Percentiles rank a stretch among this genome's conserved stretches.
These are phyloP conservation scores for Hamigera avellanea DNA, from an alignment of 495 filamentous ascomycete genomes.

Conservation along the genomic window DNA sequence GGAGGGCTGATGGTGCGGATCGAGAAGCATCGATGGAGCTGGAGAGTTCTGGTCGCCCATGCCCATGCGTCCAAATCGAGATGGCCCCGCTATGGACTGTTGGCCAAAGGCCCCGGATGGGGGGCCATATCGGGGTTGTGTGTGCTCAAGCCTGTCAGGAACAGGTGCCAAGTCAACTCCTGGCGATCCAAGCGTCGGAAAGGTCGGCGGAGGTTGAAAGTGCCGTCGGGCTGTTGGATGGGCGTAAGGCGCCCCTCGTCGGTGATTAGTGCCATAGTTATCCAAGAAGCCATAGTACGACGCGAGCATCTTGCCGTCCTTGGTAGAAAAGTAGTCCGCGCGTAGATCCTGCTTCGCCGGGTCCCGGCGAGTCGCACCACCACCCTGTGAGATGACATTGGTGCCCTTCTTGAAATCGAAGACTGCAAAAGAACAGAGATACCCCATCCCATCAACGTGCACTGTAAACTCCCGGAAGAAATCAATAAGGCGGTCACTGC, in stretches of 20 bases:
- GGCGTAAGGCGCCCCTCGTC: slow-evolving; percentile 31
- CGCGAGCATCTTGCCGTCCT: slow-evolving; percentile 93
- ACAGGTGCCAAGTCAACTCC: slow-evolving; percentile 34
- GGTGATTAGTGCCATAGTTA: slow-evolving; percentile 65
- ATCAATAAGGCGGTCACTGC: slow-evolving; percentile 86
- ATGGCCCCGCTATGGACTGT: slow-evolving; percentile 18
- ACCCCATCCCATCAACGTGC: slow-evolving; percentile 90
- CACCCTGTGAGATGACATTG: slow-evolving; percentile 38
- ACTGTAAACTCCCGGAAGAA: slow-evolving; percentile 97
- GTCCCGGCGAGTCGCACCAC: slow-evolving; percentile 17
- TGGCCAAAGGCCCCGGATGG: slow-evolving; percentile 10
- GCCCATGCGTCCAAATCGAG: slow-evolving; percentile 17
- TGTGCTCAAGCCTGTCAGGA: slow-evolving; percentile 38
- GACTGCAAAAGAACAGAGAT: slow-evolving; percentile 94
- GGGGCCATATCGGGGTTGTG: slow-evolving; percentile 15
- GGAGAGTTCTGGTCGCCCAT: slow-evolving; percentile 25
- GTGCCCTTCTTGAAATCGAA: slow-evolving; percentile 88
- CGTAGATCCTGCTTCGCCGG: slow-evolving; percentile 47
- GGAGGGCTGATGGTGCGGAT: slow-evolving; percentile 78
- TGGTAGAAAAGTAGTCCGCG: slow-evolving; percentile 87
- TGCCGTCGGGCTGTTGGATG: slow-evolving; percentile 34
- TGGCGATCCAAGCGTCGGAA: slow-evolving; percentile 59
- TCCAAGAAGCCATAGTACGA: slow-evolving; percentile 90
- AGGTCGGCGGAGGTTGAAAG: slow-evolving; percentile 71
- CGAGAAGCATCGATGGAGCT: slow-evolving; percentile 59